Evolutionary conservation across 768 basidiomycete species (phyloP).

Genomic region (Hysterangium stoloniferum): DNA sequence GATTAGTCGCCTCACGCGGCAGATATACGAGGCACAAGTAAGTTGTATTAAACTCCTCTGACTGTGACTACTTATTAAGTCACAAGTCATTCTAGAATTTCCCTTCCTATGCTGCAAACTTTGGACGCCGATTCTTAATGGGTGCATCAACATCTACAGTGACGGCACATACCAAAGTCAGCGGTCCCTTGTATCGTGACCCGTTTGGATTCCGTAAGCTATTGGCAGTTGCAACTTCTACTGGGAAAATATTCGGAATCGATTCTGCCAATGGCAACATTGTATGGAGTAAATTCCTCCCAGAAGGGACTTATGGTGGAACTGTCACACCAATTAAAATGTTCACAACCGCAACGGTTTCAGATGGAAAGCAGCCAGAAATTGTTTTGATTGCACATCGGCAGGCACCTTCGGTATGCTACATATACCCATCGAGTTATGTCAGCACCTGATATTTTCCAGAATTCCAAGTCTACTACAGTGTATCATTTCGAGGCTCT

Average conservation of each 20-base stretch:
- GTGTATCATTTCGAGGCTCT: conserved; percentile 70
- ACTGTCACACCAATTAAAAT: conserved; percentile 51
- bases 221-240: conserved; percentile 59
- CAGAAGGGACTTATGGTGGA: conserved; percentile 39
- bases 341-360: conserved; percentile 44
- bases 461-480: conserved; percentile 59
- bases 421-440: not conserved
- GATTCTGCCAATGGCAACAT: conserved; percentile 73
- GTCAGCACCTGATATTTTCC: conserved; percentile 4
- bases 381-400: conserved; percentile 58
- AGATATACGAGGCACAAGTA: conserved; percentile 55
- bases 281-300: conserved; percentile 71
- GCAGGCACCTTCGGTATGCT: conserved; percentile 51
- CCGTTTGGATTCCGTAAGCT: conserved; percentile 84
- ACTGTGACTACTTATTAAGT: not conserved
- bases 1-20: conserved; percentile 42
- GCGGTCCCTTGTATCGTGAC: conserved; percentile 50
- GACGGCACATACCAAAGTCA: conserved; percentile 22
- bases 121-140: conserved; percentile 63
- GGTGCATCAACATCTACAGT: conserved; percentile 53
- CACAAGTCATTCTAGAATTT: conserved; percentile 40
- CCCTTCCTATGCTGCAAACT: conserved; percentile 59
- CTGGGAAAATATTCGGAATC: conserved; percentile 74
- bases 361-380: conserved; percentile 40
- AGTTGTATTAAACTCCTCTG: conserved; percentile 7